A percentile compares a stretch with the other conserved stretches of the same genome.
Evolutionary conservation across 495 filamentous ascomycete species (phyloP).

Genomic region (Lentithecium fluviatile): DNA sequence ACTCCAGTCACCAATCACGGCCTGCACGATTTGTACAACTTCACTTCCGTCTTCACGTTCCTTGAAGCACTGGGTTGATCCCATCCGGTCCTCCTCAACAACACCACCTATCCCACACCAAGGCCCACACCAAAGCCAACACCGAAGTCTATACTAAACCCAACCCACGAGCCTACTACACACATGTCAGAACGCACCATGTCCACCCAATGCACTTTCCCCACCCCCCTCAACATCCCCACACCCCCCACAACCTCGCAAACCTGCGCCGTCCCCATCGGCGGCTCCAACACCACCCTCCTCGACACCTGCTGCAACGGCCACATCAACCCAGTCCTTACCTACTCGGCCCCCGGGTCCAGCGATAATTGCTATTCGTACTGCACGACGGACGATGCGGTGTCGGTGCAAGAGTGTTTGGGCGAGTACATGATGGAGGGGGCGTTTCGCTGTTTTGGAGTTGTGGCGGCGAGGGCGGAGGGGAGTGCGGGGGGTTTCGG

Average conservation of each 20-base stretch:
- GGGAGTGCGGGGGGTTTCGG: too few species aligned
- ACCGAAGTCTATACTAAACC: too few species aligned
- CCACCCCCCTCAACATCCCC: constrained; percentile 6
- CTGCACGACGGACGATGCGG: constrained; percentile 1
- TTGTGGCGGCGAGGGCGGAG: neutral
- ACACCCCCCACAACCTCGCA: constrained; percentile 11
- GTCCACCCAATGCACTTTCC: neutral
- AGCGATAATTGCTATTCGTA: constrained; percentile 14
- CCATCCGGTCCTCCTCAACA: neutral
- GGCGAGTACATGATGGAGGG: neutral
- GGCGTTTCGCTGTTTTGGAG: neutral
- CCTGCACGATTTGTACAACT: too few species aligned
- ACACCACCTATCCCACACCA: neutral
- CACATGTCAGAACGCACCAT: too few species aligned
- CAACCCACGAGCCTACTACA: too few species aligned
- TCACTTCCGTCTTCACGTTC: too few species aligned
- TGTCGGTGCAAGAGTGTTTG: constrained; percentile 16
- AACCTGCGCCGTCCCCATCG: constrained; percentile 23
- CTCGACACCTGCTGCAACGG: constrained; percentile 29
- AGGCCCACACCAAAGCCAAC: too few species aligned
- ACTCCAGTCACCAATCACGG: too few species aligned
- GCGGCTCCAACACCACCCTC: constrained; percentile 20
- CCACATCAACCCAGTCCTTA: constrained; percentile 14
- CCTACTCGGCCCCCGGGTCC: neutral
- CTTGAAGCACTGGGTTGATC: neutral